Percentiles rank a stretch among this genome's conserved stretches.
phyloP scores from a whole-genome alignment of 495 filamentous ascomycete genomes.

The Aspergillus indologenus region DNA sequence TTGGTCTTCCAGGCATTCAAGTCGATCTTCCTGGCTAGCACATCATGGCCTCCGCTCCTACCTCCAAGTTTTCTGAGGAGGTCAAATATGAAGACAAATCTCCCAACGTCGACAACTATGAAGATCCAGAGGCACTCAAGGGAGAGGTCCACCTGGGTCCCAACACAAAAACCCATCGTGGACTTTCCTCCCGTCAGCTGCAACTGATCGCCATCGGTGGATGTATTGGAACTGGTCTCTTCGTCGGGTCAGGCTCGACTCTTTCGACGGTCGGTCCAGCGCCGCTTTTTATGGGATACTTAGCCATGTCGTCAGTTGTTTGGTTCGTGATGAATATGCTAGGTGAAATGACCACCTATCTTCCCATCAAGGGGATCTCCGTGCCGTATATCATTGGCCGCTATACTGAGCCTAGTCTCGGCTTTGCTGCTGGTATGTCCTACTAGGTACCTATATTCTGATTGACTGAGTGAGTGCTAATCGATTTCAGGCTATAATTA shows the following conservation, averaged over 20 bases:
- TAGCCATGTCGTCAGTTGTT: conserved; percentile 53
- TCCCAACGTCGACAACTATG: conserved; percentile 13
- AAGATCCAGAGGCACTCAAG: conserved; percentile 20
- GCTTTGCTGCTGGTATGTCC: conserved; percentile 61
- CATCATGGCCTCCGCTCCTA: conserved; percentile 21
- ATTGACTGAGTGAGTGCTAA: conserved; percentile 23
- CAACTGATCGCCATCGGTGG: conserved; percentile 70
- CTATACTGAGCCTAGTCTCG: conserved; percentile 65
- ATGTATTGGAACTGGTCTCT: conserved; percentile 73
- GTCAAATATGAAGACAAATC: conserved; percentile 8
- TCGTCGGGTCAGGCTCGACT: conserved; percentile 65
- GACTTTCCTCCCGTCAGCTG: conserved; percentile 51
- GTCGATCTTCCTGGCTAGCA: background rate
- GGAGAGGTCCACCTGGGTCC: conserved; percentile 19
- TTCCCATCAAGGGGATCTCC: conserved; percentile 67
- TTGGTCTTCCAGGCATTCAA: background rate
- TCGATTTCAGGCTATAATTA: conserved; percentile 49
- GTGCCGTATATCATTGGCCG: conserved; percentile 70
- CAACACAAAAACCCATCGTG: conserved; percentile 24
- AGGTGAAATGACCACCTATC: conserved; percentile 72
- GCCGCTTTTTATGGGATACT: conserved; percentile 64
- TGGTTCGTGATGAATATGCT: conserved; percentile 52
- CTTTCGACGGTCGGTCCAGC: conserved; percentile 63
- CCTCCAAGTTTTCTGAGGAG: conserved; percentile 24
- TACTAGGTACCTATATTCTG: conserved; percentile 14